Base-by-base conservation (phyloP, 176 grass and related monocot species). In the Carex myosuroides region DNA sequence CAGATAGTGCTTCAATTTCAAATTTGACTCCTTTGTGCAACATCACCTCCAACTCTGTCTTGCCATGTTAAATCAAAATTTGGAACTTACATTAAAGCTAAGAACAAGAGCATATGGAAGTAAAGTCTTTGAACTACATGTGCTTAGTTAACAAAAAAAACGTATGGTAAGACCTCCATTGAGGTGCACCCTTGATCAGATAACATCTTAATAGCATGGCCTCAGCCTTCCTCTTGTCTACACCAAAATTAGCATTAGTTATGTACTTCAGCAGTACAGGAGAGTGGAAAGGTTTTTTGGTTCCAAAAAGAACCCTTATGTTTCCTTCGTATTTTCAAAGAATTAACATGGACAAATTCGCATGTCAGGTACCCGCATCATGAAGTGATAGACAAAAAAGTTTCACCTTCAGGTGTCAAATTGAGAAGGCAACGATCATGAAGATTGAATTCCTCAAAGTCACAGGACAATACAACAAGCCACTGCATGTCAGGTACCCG, bases 381-480 rank as follows among this genome's bases (percentile, higher is more conserved):
- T n/a, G n/a, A n/a, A n/a, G n/a, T n/a, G n/a, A n/a, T n/a, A n/a
- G 75, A 76, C 2, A 44, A 86, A 24, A 32, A 79, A 84, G 71
- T 85, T 79, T 84, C 46, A 98, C 95, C 95, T 91, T 93, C 89
- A 88, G 92, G 79, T 50, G 89, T 93, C 80, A 98, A 81, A 18
- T 81, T 72, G 84, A 98, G 88, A 66, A 87, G 88, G 84, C 95
- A 95, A 58, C 85, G 92, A 54, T 91, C 86, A 74, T 91, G 88
- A 89, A 98, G 84, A 74, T 89, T 73, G 66, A 91, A 93, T 59
- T 91, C 88, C 72, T 91, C 81, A 84, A 91, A 86, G 32, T 98
- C 95, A 76, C 92, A 98, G 79, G 86, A 86, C 83, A 98, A 93
- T 84, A 94, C 89, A 83, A 92, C 95, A 70, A 98, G 86, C 88